Base-by-base conservation (phyloP, 1,139 yeast genomes). In the Trichomonascaceae sp. region DNA sequence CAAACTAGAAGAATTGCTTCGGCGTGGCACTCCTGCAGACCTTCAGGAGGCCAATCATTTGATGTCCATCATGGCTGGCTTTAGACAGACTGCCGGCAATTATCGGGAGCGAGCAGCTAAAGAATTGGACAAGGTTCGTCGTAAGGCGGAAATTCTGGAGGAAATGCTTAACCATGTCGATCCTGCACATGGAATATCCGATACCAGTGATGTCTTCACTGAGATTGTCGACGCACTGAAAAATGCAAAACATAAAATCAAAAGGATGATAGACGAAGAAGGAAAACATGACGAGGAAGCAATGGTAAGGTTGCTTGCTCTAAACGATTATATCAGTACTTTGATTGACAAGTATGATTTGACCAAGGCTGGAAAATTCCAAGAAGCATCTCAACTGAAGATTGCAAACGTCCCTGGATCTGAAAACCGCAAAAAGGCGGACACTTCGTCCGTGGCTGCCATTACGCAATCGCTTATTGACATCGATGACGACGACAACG, bases 1-100 rank as follows among this genome's bases (percentile, higher is more conserved):
- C 17, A 95, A 95, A 72, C 79, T 93, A 60, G 99, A 95, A 72
- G 99, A 95, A 69, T 78, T 93, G 60, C 87, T 93, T 60, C 84
- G 98, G 72, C 81, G 98, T 66, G 99, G 99, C 36, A 87, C 89
- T 69, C 98, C 99, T 1, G 88, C 85, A 60, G 99, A 93, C 71
- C 80, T 93, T 66, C 90, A 87, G 65, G 99, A 93, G 70, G 99
- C 99, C 43, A 93, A 93, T 70, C 87, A 87, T 63, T 79, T 93
- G 69, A 95, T 93, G 99, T 90, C 91, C 68, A 84, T 93, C 62
- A 91, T 93, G 97, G 96, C 99, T 9, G 99, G 99, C 2, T 93
- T 88, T 74, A 63, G 70, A 52, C 74, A 71, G 55, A 61, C 68
- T n/a, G 86, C 86, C 70, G 95, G 88, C 60, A 96, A 95, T 68